A percentile compares a stretch with the other conserved stretches of the same genome.
phyloP scores from a whole-genome alignment of 768 basidiomycete genomes.

The Lactarius evosmus region DNA sequence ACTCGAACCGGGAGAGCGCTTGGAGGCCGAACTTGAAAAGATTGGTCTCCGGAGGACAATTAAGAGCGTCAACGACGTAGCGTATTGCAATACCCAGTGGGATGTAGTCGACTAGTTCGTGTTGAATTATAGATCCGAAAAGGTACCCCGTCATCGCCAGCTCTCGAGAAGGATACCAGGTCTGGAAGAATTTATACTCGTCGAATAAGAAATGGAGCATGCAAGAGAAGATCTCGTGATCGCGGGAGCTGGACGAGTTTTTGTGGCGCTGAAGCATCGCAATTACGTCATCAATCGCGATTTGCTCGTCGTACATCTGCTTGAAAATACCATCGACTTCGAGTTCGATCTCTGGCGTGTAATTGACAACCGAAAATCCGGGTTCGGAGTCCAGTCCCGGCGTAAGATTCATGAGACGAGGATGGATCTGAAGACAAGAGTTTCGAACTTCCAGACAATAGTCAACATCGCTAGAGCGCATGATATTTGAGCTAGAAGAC shows the following conservation, averaged over 20 bases:
- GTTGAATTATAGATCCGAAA: slow-evolving; percentile 94
- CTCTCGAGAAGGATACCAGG: slow-evolving; percentile 90
- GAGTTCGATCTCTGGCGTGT: slow-evolving; percentile 82
- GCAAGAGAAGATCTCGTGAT: slow-evolving; percentile 98
- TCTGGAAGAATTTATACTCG: slow-evolving; percentile 99
- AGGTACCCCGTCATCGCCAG: slow-evolving; percentile 94
- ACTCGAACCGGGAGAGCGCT: slow-evolving; percentile 85
- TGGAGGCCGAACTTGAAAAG: slow-evolving; percentile 94
- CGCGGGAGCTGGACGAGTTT: slow-evolving; percentile 73
- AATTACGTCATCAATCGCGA: slow-evolving; percentile 93
- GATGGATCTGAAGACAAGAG: slow-evolving; percentile 90
- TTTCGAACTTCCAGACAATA: slow-evolving; percentile 91
- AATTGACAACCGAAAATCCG: slow-evolving; percentile 84
- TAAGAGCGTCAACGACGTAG: slow-evolving; percentile 91
- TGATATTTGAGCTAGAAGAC: slow-evolving; percentile 58
- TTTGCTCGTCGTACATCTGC: slow-evolving; percentile 96
- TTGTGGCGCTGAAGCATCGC: slow-evolving; percentile 82
- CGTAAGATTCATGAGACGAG: slow-evolving; percentile 89
- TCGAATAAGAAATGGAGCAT: slow-evolving; percentile 99
- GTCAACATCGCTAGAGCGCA: slow-evolving; percentile 76
- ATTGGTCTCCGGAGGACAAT: slow-evolving; percentile 86
- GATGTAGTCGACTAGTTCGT: slow-evolving; percentile 88
- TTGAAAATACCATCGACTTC: slow-evolving; percentile 97
- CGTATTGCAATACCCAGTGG: slow-evolving; percentile 95
- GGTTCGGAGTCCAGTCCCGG: slow-evolving; percentile 87